Base-by-base conservation (phyloP, 1,284 basidiomycete genomes). In the Apiotrichum mycotoxinovorans region DNA sequence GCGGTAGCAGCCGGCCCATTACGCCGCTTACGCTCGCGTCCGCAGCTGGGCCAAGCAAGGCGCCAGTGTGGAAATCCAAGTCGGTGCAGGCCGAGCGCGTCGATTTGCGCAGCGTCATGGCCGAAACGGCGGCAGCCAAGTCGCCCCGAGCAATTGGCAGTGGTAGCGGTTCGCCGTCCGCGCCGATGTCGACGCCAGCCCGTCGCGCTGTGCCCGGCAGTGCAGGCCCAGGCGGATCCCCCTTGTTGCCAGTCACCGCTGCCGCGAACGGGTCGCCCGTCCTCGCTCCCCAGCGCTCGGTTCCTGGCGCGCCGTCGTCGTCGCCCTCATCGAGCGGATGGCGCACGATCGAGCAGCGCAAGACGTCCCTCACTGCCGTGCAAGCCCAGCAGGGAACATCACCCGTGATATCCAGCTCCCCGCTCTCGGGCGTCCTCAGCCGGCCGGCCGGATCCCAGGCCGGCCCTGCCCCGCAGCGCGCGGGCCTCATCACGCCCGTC, bases 61-160 rank as follows among this genome's bases (percentile, higher is more conserved):
- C 49, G 15, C 60, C 66, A 0, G 74, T 79, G 1, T 82, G 81
- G 84, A 82, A 79, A 64, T 76, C 77, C 3, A 72, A 72, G 41
- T 73, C 78, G 0, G 76, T 78, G 7, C 76, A 79, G 52, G 64
- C 67, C 1, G 69, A 70, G 25, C 73, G 77, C 83, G 83, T 86
- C 11, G 90, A 95, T 69, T 85, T 96, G 80, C 86, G 88, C 64
- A 80, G 84, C 22, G 86, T 97, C 60, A 91, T 96, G 84, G 89
- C 88, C 0, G 89, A 91, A 71, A 84, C 75, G 1, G 65, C 70
- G 9, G 66, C 68, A 0, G 50, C 65, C 14, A 66, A 63, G 38
- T 62, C 54, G 25, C 56, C 17, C 3, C n/a, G n/a, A n/a, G n/a
- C n/a, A n/a, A n/a, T n/a, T n/a, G n/a, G n/a, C n/a, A n/a, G n/a